Evolutionary conservation across 768 basidiomycete genomes (phyloP).

Genomic region (Auricularia sp.): DNA sequence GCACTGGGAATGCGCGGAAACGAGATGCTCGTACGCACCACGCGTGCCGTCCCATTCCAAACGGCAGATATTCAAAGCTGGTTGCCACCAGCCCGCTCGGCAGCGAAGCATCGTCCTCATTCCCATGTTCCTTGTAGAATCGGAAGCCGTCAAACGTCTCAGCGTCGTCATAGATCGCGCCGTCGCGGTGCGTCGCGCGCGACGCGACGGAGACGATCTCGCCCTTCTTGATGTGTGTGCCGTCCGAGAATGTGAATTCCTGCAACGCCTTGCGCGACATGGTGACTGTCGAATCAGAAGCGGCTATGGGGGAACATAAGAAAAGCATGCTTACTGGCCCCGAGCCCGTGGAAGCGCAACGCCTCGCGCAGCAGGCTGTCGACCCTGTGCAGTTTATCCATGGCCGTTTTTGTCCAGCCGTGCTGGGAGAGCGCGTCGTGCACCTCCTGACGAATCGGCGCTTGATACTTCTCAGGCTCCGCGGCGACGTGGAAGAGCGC

Average conservation of each 20-base stretch:
- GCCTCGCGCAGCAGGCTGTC: constrained; percentile 39
- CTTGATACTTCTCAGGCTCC: constrained; percentile 20
- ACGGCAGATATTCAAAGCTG: constrained; percentile 22
- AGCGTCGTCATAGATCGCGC: constrained; percentile 1
- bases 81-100: constrained; percentile 22
- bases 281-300: background rate
- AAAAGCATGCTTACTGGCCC: constrained; percentile 14
- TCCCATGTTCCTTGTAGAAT: constrained; percentile 11
- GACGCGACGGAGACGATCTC: constrained; percentile 10
- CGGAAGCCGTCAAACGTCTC: constrained; percentile 4
- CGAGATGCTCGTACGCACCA: constrained; percentile 2
- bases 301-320: too few species aligned
- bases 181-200: constrained; percentile 3
- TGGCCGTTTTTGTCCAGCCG: constrained; percentile 26
- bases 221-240: constrained; percentile 18
- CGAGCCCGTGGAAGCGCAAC: constrained; percentile 22
- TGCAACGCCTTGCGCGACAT: constrained; percentile 20
- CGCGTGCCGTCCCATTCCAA: constrained; percentile 31
- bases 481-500: constrained; percentile 25
- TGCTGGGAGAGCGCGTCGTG: constrained; percentile 24
- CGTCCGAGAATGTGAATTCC: constrained; percentile 26
- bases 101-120: constrained; percentile 21
- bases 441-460: constrained; percentile 34
- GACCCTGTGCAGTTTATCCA: constrained; percentile 30
- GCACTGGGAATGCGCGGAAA: too few species aligned